Conservation (phyloP, 139 green algal genomes). For the Chlorella ohadii region DNA sequence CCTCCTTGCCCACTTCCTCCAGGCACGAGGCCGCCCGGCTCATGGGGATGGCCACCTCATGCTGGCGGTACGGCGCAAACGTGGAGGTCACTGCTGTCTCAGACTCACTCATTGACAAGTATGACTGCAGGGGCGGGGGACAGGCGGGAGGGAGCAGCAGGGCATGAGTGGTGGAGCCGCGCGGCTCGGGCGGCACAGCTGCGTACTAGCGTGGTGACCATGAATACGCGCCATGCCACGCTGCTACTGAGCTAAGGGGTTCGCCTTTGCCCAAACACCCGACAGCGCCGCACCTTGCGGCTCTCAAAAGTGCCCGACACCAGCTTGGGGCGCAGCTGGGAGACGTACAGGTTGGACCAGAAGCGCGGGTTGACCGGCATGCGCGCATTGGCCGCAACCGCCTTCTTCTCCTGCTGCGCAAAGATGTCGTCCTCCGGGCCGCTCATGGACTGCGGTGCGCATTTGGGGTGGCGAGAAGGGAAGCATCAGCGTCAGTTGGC, state of each 20-base stretch:
- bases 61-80: slow-evolving; percentile 73
- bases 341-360: slow-evolving; percentile 56
- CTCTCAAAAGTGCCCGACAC: slow-evolving; percentile 51
- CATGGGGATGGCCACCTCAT: slow-evolving; percentile 71
- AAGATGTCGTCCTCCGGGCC: slow-evolving; percentile 22
- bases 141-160: not conserved
- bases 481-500: not conserved
- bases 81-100: slow-evolving; percentile 33
- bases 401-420: slow-evolving; percentile 35
- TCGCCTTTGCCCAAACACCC: not conserved
- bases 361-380: slow-evolving; percentile 22
- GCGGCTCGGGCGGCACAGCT: not conserved
- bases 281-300: slow-evolving; percentile 11
- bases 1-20: slow-evolving; percentile 37
- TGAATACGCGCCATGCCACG: too few relatives aligned
- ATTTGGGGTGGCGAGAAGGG: not conserved
- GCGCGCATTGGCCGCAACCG: slow-evolving; percentile 26
- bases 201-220: too few relatives aligned
- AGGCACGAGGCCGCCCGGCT: slow-evolving; percentile 62
- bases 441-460: slow-evolving; percentile 31
- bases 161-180: not conserved
- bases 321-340: slow-evolving; percentile 14
- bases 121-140: slow-evolving; percentile 14
- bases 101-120: slow-evolving; percentile 36
- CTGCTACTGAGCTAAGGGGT: too few relatives aligned